phyloP scores from a whole-genome alignment of 2,329 filamentous ascomycete species.

The Colletotrichum nymphaeae region DNA sequence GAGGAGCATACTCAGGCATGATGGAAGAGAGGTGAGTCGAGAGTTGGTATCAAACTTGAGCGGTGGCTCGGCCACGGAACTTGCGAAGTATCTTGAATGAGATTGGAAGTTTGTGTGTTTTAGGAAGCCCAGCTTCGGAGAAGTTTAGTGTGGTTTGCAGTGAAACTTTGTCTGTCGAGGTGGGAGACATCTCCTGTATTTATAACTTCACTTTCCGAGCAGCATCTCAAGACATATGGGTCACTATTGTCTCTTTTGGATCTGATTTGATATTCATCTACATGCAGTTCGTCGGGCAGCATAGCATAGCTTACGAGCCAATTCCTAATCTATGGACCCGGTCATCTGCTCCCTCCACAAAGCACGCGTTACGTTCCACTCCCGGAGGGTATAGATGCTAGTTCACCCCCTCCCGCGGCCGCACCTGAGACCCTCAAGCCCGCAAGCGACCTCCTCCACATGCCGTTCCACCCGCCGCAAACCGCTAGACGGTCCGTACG shows the following conservation, averaged over 20 bases:
- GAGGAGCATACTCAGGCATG: not conserved
- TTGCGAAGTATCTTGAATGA: not conserved
- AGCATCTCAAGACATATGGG: not conserved
- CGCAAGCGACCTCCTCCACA: not conserved
- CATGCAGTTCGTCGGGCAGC: not conserved
- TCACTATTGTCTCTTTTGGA: not conserved
- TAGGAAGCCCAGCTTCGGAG: not conserved
- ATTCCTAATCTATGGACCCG: not conserved
- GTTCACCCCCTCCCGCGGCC: not conserved
- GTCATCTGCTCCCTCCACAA: not conserved
- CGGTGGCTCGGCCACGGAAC: not conserved
- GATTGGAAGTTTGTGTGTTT: not conserved
- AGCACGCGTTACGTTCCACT: not conserved
- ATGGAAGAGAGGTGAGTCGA: too few relatives aligned
- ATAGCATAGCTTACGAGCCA: not conserved
- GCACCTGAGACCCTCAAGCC: not conserved
- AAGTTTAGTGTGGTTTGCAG: not conserved
- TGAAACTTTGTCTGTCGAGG: not conserved
- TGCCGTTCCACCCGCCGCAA: not conserved
- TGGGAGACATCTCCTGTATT: not conserved
- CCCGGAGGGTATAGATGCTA: not conserved
- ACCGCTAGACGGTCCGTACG: not conserved
- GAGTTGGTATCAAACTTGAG: too few relatives aligned
- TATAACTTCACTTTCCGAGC: not conserved
- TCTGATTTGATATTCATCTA: not conserved